Percentiles rank a stretch among this genome's conserved stretches.
These are phyloP conservation scores for Ilyonectria destructans DNA, from an alignment of 2,329 filamentous ascomycete genomes.

Conservation along the genomic window DNA sequence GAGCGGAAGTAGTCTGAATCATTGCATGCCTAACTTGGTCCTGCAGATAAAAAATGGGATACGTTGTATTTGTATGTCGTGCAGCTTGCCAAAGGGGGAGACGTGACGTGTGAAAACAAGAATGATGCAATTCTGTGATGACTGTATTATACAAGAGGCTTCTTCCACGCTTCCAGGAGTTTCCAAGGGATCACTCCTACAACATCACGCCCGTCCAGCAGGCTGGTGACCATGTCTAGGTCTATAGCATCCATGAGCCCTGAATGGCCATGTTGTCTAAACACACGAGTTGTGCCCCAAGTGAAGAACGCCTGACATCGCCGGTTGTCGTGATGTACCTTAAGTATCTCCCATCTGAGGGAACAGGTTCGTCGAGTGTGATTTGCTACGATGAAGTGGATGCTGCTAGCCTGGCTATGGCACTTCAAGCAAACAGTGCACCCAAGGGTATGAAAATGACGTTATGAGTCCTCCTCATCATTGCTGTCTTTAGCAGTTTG, in stretches of 20 bases:
- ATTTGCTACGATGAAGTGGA: background rate
- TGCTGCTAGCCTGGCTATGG: background rate
- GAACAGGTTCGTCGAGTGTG: background rate
- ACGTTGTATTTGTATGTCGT: background rate
- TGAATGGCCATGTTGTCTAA: too few species aligned
- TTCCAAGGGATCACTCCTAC: background rate
- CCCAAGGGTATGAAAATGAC: background rate
- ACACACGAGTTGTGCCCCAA: background rate
- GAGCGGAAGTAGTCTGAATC: background rate
- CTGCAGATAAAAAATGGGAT: background rate
- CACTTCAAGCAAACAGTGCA: background rate
- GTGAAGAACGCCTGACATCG: background rate
- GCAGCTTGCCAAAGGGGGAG: background rate
- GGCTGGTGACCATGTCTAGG: background rate
- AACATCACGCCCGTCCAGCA: background rate
- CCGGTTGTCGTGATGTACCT: background rate
- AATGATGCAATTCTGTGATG: background rate
- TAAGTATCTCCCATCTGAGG: background rate
- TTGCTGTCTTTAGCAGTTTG: constrained; percentile 31
- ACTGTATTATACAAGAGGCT: background rate
- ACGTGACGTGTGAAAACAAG: background rate
- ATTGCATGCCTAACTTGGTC: background rate
- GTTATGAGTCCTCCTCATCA: constrained; percentile 25
- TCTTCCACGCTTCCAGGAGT: background rate
- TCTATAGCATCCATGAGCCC: background rate